Evolutionary conservation across 306 rosid genomes (phyloP), one percentile per base, ranked within the genome.

Genomic region (Castanea sativa): DNA sequence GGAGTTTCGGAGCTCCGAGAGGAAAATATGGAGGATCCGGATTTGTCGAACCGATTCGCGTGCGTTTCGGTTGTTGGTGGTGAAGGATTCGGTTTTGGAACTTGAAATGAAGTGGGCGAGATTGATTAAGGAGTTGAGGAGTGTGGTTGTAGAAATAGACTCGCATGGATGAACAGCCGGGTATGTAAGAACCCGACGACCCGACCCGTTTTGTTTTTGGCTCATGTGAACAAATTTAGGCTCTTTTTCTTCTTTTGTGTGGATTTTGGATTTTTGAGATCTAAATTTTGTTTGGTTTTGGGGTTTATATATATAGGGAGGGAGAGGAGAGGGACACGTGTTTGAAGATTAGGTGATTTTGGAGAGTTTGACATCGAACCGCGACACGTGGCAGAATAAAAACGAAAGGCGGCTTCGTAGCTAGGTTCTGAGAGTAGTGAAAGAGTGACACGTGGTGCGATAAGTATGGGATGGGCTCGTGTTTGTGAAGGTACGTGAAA

Each of bases 141-240:
- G 88, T 3, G 92, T 92, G 2, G 83, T 33, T 1, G 81, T 79
- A 76, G 91, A 7, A 9, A 90, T 67, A 23, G 71, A 53, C 5
- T 70, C 80, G 71, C 84, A 91, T 0, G 99, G 93, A 82, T 80
- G 89, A 76, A 94, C 89, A 71, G 91, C 99, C 88, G 97, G 92
- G n/a, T 25, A 90, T 0, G 85, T 82, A 5, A 94, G 80, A 5
- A 87, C 53, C 91, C 97, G 95, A 79, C 99, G 99, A 77, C 18
- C 82, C 43, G 86, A 86, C 25, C 79, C 88, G n/a, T 56, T 79
- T 18, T 23, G 35, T 14, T 23, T 81, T 5, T 16, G 79, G 80
- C 83, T 85, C 98, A 94, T 93, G 45, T 73, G 81, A 78, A 43
- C 13, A 1, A 65, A 77, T 2, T 1, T 29, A 56, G 41, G 14